These are phyloP conservation scores for Globisporangium spinosum DNA, from an alignment of 352 stramenopile species.

Conservation along the genomic window DNA sequence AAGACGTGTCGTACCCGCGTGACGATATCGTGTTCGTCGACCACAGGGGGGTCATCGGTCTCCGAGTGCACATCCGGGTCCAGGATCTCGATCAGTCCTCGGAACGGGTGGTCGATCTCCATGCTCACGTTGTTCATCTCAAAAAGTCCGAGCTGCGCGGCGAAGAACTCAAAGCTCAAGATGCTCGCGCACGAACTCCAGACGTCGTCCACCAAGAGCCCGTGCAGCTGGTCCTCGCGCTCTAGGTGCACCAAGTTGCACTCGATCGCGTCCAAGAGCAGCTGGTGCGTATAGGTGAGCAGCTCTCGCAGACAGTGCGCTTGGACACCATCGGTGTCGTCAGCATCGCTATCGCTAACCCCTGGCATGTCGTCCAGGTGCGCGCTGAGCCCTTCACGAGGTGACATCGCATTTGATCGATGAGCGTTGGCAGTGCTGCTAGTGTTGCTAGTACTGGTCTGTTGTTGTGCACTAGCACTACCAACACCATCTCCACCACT, in stretches of 20 bases:
- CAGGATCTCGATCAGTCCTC: slow-evolving; percentile 65
- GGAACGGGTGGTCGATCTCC: slow-evolving; percentile 83
- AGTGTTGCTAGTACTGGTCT: background rate
- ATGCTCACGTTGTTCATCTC: slow-evolving; percentile 97
- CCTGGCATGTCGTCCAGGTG: background rate
- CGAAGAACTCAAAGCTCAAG: slow-evolving; percentile 86
- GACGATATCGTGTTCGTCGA: slow-evolving; percentile 30
- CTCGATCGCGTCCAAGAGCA: slow-evolving; percentile 61
- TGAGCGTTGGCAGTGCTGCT: background rate
- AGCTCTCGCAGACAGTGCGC: slow-evolving; percentile 55
- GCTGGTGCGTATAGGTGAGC: slow-evolving; percentile 55
- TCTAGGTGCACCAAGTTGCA: slow-evolving; percentile 65
- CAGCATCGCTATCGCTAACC: background rate
- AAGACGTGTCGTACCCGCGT: slow-evolving; percentile 42
- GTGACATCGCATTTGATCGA: background rate
- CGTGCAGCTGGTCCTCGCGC: slow-evolving; percentile 56
- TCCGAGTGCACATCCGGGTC: slow-evolving; percentile 40
- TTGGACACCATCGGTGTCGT: slow-evolving; percentile 13
- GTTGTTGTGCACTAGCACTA: background rate
- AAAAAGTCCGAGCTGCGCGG: slow-evolving; percentile 91
- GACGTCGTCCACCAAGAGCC: slow-evolving; percentile 50
- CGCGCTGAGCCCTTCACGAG: background rate
- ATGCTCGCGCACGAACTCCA: slow-evolving; percentile 60
- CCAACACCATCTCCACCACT: background rate
- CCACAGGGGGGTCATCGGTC: slow-evolving; percentile 16